Base-by-base conservation (phyloP, 768 basidiomycete genomes). In the Mrakia blollopis region DNA sequence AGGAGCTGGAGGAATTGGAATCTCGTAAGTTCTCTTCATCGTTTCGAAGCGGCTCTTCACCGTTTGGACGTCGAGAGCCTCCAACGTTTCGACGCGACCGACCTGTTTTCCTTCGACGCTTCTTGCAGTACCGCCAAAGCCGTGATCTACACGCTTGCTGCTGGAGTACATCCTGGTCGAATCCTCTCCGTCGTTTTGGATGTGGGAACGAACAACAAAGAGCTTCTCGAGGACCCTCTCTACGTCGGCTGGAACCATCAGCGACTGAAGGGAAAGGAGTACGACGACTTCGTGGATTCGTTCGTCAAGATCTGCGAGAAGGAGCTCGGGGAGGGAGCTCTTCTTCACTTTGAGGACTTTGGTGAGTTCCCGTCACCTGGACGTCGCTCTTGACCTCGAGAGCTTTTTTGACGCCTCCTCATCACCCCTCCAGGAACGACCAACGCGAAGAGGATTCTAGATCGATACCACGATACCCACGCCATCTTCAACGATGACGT, bases 401-500 rank as follows among this genome's bases (percentile, higher is more conserved):
- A 18, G 47, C 47, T 21, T 14, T 21, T 14, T 16, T 18, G 47
- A 21, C 18, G 16, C 47, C 16, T 50, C 18, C 11, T 50, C 3
- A 1, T 11, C n/a, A 52, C 11, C 7, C 44, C 23, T 35, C 71
- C 82, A 50, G 84, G 92, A 5, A 89, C 91, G 3, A 86, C 87
- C 39, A 93, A 93, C 79, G 92, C 92, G 0, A 88, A 91, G 77
- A 84, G 88, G 25, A 82, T 93, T 1, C 85, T 94, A 52, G 86
- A 89, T 60, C 84, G 85, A 54, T 92, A 91, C 83, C 85, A 86
- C 13, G 86, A 87, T 61, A 83, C 86, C n/a, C 90, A 57, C 25
- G 57, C 89, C 0, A 87, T 89, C 7, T 91, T 94, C 86, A 94
- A 94, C 81, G 93, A 94, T 79, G 92, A 94, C 81, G 91, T 93